Evolutionary conservation across 805 yeast genomes (phyloP).

Genomic region (Metschnikowia picachoensis): DNA sequence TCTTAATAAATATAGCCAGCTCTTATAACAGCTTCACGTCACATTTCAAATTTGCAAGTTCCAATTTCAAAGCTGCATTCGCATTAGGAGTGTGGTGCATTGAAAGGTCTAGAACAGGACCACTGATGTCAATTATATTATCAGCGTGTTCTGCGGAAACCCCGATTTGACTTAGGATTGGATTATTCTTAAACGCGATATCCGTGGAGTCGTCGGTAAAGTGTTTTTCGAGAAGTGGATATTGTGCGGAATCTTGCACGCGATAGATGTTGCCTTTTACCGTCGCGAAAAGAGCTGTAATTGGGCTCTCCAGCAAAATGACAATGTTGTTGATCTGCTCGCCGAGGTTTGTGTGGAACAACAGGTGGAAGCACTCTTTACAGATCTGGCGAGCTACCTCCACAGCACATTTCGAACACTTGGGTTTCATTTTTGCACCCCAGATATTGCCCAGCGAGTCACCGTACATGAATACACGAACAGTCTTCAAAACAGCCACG

Average conservation of each 20-base stretch:
- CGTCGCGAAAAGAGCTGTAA: conserved; percentile 11
- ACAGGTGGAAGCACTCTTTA: conserved; percentile 6
- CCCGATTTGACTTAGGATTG: too few relatives aligned
- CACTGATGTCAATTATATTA: neutral
- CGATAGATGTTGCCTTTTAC: conserved; percentile 12
- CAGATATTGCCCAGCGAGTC: conserved; percentile 31
- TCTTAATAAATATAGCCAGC: too few relatives aligned
- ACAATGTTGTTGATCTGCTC: conserved; percentile 27
- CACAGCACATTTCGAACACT: neutral
- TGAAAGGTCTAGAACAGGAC: neutral
- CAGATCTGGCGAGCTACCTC: neutral
- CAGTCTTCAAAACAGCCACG: conserved; percentile 7
- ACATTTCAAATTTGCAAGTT: neutral
- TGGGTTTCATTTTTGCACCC: conserved; percentile 1
- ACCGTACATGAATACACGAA: conserved; percentile 16
- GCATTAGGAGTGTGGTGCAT: neutral
- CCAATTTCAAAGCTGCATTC: neutral
- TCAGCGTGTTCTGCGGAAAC: too few relatives aligned
- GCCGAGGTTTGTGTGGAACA: conserved; percentile 23
- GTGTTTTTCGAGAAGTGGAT: neutral
- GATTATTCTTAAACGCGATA: too few relatives aligned
- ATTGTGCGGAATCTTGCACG: conserved; percentile 2
- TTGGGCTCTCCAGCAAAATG: conserved; percentile 8
- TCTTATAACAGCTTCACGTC: neutral
- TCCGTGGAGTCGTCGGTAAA: neutral